Conservation (phyloP, 1,139 yeast genomes). For the Taiozyma sp. region DNA sequence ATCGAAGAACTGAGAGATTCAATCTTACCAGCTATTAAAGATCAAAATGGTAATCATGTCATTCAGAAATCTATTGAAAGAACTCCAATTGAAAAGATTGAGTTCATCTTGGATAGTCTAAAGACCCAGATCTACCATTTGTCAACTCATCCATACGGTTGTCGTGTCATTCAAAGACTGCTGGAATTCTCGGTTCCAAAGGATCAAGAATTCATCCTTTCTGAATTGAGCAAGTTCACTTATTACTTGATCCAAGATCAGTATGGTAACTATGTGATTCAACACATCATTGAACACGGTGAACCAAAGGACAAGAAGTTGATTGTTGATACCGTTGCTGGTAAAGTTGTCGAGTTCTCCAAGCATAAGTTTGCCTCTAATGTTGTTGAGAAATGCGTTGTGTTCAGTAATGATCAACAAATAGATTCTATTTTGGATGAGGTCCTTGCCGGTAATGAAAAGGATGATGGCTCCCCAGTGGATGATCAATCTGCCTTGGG, state of each 20-base stretch:
- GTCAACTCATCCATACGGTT: slow-evolving; percentile 95
- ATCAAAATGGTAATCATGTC: slow-evolving; percentile 97
- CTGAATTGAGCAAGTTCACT: slow-evolving; percentile 67
- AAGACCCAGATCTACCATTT: slow-evolving; percentile 79
- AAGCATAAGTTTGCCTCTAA: slow-evolving; percentile 97
- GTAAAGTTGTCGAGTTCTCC: slow-evolving; percentile 72
- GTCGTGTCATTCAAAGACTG: slow-evolving; percentile 91
- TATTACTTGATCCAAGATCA: slow-evolving; percentile 87
- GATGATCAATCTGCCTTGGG: slow-evolving; percentile 62
- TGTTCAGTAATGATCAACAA: slow-evolving; percentile 62
- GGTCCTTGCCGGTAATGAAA: slow-evolving; percentile 29
- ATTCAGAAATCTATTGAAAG: slow-evolving; percentile 91
- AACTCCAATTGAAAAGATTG: slow-evolving; percentile 66
- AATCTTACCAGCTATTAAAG: slow-evolving; percentile 78
- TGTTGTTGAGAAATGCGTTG: slow-evolving; percentile 91
- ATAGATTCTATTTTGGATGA: slow-evolving; percentile 48
- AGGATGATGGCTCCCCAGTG: slow-evolving; percentile 32
- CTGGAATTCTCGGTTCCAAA: slow-evolving; percentile 59
- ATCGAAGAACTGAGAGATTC: slow-evolving; percentile 68
- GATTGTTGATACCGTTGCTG: slow-evolving; percentile 44
- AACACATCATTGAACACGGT: slow-evolving; percentile 80
- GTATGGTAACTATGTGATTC: slow-evolving; percentile 96
- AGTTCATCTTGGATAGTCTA: slow-evolving; percentile 69
- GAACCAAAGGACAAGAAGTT: slow-evolving; percentile 40
- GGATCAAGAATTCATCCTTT: slow-evolving; percentile 61